Evolutionary conservation across 352 stramenopile species (phyloP).

Genomic region (Globisporangium viniferum): DNA sequence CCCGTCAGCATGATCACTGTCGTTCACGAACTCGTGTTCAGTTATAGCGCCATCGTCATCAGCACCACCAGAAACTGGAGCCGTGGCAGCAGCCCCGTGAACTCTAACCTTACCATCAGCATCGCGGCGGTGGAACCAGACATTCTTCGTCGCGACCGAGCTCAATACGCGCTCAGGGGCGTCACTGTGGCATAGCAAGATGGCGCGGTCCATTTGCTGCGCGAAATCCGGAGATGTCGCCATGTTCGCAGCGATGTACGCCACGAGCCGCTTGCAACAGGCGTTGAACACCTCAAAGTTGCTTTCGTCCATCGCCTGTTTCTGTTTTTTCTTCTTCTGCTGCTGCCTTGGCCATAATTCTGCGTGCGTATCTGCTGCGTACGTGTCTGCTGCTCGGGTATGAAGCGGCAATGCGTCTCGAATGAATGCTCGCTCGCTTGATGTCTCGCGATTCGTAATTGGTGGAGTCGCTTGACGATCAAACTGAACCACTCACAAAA

Average conservation of each 20-base stretch:
- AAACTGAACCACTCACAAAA: no score
- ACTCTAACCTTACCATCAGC: neutral
- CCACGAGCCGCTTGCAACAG: slow-evolving; percentile 52
- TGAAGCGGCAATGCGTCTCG: no score
- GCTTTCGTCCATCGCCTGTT: slow-evolving; percentile 13
- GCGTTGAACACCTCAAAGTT: slow-evolving; percentile 60
- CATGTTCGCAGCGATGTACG: slow-evolving; percentile 68
- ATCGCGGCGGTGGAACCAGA: slow-evolving; percentile 44
- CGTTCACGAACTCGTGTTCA: neutral
- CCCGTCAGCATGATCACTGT: neutral
- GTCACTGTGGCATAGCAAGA: slow-evolving; percentile 56
- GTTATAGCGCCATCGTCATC: neutral
- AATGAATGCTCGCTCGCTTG: no score
- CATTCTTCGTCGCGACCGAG: slow-evolving; percentile 56
- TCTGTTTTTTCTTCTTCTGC: neutral
- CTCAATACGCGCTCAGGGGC: slow-evolving; percentile 43
- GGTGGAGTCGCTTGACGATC: no score
- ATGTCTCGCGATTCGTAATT: no score
- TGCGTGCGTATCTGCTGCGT: no score
- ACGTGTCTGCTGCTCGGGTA: no score
- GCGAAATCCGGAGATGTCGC: slow-evolving; percentile 44
- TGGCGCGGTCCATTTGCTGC: slow-evolving; percentile 66
- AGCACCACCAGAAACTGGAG: neutral
- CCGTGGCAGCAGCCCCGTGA: no score
- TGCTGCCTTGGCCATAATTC: neutral